phyloP scores from a whole-genome alignment of 352 stramenopile species.

The Phytophthora megakarya region DNA sequence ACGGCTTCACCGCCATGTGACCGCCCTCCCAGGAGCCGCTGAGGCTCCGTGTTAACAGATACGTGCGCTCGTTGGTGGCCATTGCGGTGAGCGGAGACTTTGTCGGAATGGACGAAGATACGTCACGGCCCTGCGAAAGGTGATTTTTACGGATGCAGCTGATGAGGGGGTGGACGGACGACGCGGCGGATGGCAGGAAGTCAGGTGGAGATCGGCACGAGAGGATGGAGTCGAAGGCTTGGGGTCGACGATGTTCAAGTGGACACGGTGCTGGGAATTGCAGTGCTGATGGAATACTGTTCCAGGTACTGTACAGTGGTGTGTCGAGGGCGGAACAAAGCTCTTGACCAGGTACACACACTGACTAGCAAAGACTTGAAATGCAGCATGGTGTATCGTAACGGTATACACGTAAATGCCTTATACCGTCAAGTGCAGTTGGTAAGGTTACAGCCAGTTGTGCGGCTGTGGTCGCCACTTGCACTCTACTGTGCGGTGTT shows the following conservation, averaged over 20 bases:
- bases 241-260: too few relatives aligned
- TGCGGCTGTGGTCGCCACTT: too few relatives aligned
- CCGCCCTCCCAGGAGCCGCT: slow-evolving; percentile 38
- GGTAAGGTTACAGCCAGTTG: too few relatives aligned
- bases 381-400: too few relatives aligned
- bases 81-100: slow-evolving; percentile 22
- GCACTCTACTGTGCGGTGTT: too few relatives aligned
- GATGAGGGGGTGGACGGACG: slow-evolving; percentile 3
- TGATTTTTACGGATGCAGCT: slow-evolving; percentile 17
- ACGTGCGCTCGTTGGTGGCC: slow-evolving; percentile 27
- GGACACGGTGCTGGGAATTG: too few relatives aligned
- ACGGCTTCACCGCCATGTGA: slow-evolving; percentile 67
- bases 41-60: slow-evolving; percentile 34
- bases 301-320: not conserved
- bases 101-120: slow-evolving; percentile 30
- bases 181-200: not conserved
- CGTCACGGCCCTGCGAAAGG: slow-evolving; percentile 18
- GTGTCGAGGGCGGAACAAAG: slow-evolving; percentile 5
- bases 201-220: slow-evolving; percentile 8
- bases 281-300: not conserved
- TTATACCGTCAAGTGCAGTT: too few relatives aligned
- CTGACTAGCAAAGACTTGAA: not conserved
- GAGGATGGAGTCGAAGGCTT: not conserved
- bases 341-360: not conserved
- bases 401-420: too few relatives aligned